phyloP scores from a whole-genome alignment of 352 stramenopile genomes.

The Discostella stelligera region DNA sequence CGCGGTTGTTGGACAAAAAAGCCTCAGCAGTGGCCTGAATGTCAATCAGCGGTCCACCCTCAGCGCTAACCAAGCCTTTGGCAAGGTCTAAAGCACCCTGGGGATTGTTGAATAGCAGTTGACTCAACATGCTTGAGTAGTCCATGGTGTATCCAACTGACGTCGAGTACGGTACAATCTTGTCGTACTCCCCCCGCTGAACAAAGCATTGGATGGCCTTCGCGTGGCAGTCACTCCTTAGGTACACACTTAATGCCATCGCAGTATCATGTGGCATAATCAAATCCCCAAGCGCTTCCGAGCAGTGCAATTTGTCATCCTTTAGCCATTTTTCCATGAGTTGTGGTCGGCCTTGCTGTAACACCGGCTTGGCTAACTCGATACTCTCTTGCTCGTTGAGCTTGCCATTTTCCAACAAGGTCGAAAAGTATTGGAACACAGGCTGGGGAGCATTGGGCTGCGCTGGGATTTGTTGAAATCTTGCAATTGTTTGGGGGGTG shows the following conservation, averaged over 20 bases:
- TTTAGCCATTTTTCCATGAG: conserved; percentile 99
- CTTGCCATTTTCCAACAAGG: conserved; percentile 96
- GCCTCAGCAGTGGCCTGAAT: conserved; percentile 98
- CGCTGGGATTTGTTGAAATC: conserved; percentile 97
- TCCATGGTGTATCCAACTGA: conserved; percentile 98
- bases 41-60: conserved; percentile 93
- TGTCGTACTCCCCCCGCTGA: conserved; percentile 98
- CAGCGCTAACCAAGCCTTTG: conserved; percentile 94
- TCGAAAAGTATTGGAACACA: conserved; percentile 99
- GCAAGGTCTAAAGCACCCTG: conserved; percentile 96
- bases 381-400: conserved; percentile 99
- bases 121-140: conserved; percentile 99
- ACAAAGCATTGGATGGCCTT: conserved; percentile 99
- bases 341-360: conserved; percentile 95
- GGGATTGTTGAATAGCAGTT: conserved; percentile 97
- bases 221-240: conserved; percentile 94
- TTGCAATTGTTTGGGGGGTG: conserved; percentile 97
- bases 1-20: conserved; percentile 98
- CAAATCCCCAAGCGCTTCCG: conserved; percentile 94
- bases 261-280: conserved; percentile 93
- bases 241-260: conserved; percentile 98
- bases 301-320: conserved; percentile 98
- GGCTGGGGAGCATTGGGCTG: conserved; percentile 95
- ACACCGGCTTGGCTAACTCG: conserved; percentile 95
- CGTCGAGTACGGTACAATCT: conserved; percentile 93